phyloP scores from a whole-genome alignment of 352 stramenopile genomes.

The Pythium brassicae region DNA sequence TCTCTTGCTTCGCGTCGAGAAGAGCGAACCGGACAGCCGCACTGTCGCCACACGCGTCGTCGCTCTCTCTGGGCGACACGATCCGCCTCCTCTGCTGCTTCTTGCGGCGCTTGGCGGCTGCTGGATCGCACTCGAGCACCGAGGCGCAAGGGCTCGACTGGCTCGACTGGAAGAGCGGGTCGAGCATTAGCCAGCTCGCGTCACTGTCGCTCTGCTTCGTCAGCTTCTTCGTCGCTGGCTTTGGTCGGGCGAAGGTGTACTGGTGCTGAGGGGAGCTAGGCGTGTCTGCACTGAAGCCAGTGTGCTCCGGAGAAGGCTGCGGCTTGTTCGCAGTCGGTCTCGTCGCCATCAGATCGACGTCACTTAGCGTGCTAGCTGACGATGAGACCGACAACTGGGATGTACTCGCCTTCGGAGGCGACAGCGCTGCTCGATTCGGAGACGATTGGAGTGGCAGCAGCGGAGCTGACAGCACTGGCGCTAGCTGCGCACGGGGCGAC shows the following conservation, averaged over 20 bases:
- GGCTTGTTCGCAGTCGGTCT: conserved; percentile 22
- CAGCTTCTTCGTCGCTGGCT: conserved; percentile 18
- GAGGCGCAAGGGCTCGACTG: conserved; percentile 1
- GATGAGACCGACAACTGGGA: background rate
- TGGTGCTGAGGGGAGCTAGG: conserved; percentile 6
- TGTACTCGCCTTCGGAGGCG: background rate
- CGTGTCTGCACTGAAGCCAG: conserved; percentile 2
- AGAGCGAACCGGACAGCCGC: background rate
- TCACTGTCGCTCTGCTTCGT: conserved; percentile 8
- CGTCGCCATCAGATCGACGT: conserved; percentile 30
- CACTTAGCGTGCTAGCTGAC: conserved; percentile 10
- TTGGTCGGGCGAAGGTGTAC: conserved; percentile 52
- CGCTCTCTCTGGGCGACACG: background rate
- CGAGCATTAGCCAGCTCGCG: conserved; percentile 44
- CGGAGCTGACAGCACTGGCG: conserved; percentile 6
- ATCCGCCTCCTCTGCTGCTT: conserved; percentile 6
- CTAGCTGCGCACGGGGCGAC: conserved; percentile 1
- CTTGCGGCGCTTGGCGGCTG: background rate
- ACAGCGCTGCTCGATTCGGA: background rate
- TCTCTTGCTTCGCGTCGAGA: background rate
- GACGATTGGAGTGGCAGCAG: conserved; percentile 4
- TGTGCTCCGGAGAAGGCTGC: background rate
- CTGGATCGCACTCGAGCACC: background rate
- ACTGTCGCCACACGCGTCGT: background rate
- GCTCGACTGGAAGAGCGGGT: conserved; percentile 53